Percentiles rank a stretch among this genome's conserved stretches.
Conservation (phyloP, 1,284 basidiomycete species). For the Sphaerobolus stellatus region DNA sequence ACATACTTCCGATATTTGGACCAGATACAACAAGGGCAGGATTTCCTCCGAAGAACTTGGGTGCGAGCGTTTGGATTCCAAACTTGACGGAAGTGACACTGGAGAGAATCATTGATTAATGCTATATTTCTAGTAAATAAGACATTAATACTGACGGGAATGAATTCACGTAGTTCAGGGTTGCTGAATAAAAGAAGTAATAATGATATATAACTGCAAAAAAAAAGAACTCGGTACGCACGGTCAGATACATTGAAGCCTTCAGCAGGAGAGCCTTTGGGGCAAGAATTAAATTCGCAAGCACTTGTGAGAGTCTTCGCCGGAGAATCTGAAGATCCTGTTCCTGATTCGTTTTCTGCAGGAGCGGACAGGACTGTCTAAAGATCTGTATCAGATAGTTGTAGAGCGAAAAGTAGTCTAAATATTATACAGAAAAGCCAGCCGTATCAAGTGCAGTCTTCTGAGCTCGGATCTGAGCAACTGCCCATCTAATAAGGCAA, state of each 20-base stretch:
- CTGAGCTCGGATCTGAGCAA: conserved; percentile 48
- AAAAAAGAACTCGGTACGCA: conserved; percentile 35
- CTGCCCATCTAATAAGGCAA: conserved; percentile 50
- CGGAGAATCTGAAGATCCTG: conserved; percentile 35
- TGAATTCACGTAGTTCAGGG: conserved; percentile 43
- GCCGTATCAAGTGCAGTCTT: conserved; percentile 38
- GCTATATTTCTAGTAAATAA: neutral
- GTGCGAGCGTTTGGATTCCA: conserved; percentile 49
- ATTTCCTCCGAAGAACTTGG: conserved; percentile 39
- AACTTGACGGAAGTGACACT: conserved; percentile 44
- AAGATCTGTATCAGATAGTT: neutral
- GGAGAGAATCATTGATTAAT: neutral
- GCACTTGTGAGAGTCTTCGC: conserved; percentile 30
- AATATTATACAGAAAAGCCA: conserved; percentile 40
- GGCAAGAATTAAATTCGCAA: conserved; percentile 44
- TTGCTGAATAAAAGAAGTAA: conserved; percentile 20
- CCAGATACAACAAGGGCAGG: conserved; percentile 55
- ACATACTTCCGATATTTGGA: conserved; percentile 50
- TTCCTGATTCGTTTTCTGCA: conserved; percentile 44
- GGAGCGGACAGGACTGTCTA: conserved; percentile 45
- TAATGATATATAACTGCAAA: neutral
- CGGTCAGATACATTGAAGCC: conserved; percentile 44
- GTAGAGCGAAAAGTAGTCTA: neutral
- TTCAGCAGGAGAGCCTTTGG: conserved; percentile 42
- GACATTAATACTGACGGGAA: conserved; percentile 33